A percentile compares a stretch with the other conserved stretches of the same genome.
Conservation (phyloP, 345 rosid genomes). For the Eucalyptus virginea region DNA sequence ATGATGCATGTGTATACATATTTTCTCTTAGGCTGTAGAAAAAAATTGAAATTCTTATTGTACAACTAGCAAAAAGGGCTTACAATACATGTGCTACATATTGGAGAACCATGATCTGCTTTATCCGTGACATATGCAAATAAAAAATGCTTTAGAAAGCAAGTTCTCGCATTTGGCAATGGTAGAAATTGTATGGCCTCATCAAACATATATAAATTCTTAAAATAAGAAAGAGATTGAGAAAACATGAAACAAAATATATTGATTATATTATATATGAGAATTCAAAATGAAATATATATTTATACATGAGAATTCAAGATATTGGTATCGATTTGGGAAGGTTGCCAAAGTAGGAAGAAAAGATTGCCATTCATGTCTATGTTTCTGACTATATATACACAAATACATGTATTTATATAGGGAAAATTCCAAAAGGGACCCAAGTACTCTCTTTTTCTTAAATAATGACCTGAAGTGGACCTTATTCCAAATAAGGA, state of each 20-base stretch:
- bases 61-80: neutral
- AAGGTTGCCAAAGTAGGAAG: too few relatives aligned
- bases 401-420: neutral
- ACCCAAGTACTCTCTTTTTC: too few relatives aligned
- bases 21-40: neutral
- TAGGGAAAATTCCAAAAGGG: too few relatives aligned
- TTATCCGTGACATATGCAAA: accelerated
- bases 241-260: neutral
- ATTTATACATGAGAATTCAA: too few relatives aligned
- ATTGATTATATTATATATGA: too few relatives aligned
- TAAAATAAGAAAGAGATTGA: neutral
- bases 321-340: too few relatives aligned
- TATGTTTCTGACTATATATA: neutral
- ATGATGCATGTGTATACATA: neutral
- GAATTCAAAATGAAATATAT: too few relatives aligned
- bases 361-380: too few relatives aligned
- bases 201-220: neutral
- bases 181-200: neutral
- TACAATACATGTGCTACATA: neutral
- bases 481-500: too few relatives aligned
- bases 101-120: neutral
- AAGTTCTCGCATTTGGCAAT: neutral
- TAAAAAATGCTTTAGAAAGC: neutral
- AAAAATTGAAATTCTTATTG: neutral
- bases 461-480: too few relatives aligned